Conservation (phyloP, 2,329 filamentous ascomycete species). For the Parastagonospora avenae region DNA sequence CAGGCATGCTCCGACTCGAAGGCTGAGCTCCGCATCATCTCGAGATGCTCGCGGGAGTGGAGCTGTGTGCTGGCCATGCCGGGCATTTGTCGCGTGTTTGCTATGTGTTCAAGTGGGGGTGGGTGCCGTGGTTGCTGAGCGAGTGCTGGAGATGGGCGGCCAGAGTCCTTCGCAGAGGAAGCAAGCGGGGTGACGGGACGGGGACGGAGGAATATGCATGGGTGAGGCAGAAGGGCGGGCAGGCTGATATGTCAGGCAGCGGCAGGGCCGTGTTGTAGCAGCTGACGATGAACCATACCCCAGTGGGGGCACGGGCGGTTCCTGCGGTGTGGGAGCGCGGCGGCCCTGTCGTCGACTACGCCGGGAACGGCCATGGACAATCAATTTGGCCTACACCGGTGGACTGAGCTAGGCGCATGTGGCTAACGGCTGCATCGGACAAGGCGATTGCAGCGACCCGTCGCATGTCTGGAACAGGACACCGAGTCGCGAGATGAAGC, state of each 20-base stretch:
- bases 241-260: too few species aligned
- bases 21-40: constrained; percentile 43
- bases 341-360: too few species aligned
- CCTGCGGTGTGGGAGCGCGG: too few species aligned
- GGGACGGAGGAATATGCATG: too few species aligned
- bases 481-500: too few species aligned
- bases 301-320: too few species aligned
- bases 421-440: constrained; percentile 6
- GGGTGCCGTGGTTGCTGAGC: background rate
- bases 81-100: constrained; percentile 6
- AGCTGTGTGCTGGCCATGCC: constrained; percentile 32
- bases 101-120: constrained; percentile 4
- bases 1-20: constrained; percentile 46
- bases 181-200: too few species aligned
- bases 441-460: constrained; percentile 16
- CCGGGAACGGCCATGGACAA: too few species aligned
- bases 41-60: constrained; percentile 38
- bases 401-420: constrained; percentile 1
- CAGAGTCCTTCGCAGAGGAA: background rate
- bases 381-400: too few species aligned
- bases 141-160: background rate
- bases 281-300: too few species aligned
- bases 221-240: too few species aligned
- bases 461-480: background rate
- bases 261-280: too few species aligned